Conservation (phyloP, 2,329 filamentous ascomycete genomes). For the Didymella glomerata region DNA sequence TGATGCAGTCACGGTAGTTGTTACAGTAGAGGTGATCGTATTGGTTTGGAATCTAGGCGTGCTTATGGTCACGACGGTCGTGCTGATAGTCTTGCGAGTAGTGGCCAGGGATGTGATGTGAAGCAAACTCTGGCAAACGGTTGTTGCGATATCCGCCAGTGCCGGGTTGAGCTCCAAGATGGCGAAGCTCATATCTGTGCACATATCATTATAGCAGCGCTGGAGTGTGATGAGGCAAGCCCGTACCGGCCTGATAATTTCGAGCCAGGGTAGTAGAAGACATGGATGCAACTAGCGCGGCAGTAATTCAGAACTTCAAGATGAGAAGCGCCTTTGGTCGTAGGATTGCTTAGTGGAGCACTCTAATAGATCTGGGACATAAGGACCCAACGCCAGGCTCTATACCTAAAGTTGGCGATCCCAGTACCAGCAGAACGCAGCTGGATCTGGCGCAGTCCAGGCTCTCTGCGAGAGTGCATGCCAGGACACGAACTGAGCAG, state of each 20-base stretch:
- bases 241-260: background rate
- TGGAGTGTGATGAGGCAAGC: background rate
- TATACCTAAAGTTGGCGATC: too few species aligned
- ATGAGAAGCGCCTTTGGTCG: background rate
- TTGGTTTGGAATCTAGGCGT: background rate
- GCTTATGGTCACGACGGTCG: background rate
- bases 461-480: too few species aligned
- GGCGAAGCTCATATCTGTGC: background rate
- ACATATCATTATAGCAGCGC: background rate
- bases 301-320: background rate
- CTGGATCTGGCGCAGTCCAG: too few species aligned
- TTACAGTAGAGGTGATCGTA: background rate
- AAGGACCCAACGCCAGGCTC: too few species aligned
- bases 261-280: background rate
- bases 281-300: background rate
- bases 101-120: background rate
- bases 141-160: background rate
- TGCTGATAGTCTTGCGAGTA: background rate
- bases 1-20: background rate
- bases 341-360: too few species aligned
- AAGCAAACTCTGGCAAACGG: background rate
- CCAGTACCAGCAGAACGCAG: too few species aligned
- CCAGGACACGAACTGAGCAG: too few species aligned
- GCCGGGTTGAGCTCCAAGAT: background rate
- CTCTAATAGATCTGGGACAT: too few species aligned